Base-by-base conservation (phyloP, 495 filamentous ascomycete genomes). In the Penicillium crystallinum region DNA sequence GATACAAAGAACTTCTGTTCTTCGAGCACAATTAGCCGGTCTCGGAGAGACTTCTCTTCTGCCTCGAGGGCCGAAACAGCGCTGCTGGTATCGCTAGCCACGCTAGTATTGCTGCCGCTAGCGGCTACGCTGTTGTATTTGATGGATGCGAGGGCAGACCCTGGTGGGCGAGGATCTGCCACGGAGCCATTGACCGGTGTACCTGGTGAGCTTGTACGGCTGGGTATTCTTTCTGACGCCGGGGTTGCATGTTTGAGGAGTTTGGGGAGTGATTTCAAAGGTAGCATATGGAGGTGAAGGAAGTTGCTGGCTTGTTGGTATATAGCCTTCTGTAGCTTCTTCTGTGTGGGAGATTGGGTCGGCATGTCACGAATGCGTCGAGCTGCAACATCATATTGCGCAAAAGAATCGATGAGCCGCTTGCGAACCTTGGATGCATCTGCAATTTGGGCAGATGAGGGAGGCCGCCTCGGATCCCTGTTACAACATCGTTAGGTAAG, bases 381-480 rank as follows among this genome's bases (percentile, higher is more conserved):
- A 11, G 93, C 89, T 1, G 91, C 89, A 2, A 83, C 71, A 64
- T 96, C 88, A 62, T 96, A 97, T 57, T 97, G 91, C 11, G 80
- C 80, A 63, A 98, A 97, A 3, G 89, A 84, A 56, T 97, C 95
- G 7, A 88, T 91, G 1, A 98, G 78, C 33, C 91, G 83, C 67
- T 91, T 96, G 41, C 93, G 86, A 8, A 93, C 85, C 70, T 91
- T 95, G 25, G 87, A 86, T 3, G 95, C 93, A 57, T 97, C 92
- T 47, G 86, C 77, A 47, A 97, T 81, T 53, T 95, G 88, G 6
- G 74, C 71, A 11, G 83, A 80, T 3, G 84, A 80, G 1, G 91
- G 91, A 0, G 91, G 86, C 43, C 82, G 84, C 43, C 84, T 78
- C 0, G 82, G 78, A 60, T 89, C 85, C 59, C 80, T 83, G 36